Evolutionary conservation across 2,329 filamentous ascomycete species (phyloP).

Genomic region (Calcarisporium arbuscula): DNA sequence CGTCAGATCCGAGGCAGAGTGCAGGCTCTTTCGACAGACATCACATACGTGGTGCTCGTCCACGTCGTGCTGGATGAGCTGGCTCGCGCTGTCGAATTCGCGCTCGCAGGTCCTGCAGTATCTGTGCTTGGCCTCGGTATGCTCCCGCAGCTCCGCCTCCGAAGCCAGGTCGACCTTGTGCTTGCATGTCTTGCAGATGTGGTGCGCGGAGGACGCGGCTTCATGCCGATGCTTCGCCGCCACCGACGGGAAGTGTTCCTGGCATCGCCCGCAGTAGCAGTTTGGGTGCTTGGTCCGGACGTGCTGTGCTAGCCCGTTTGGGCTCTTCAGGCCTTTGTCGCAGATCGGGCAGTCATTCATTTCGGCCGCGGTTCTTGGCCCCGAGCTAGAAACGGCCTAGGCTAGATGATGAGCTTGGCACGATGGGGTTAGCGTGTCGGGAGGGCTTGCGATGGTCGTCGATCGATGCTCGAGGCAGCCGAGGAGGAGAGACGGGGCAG

Average conservation of each 20-base stretch:
- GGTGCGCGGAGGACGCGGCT: conserved; percentile 2
- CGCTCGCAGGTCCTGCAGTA: conserved; percentile 6
- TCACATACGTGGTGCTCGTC: conserved; percentile 13
- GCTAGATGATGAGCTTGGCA: no score
- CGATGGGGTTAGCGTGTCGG: no score
- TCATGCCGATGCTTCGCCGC: conserved; percentile 6
- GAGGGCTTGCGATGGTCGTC: no score
- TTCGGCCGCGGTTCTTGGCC: no score
- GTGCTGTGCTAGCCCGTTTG: no score
- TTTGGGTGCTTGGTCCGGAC: no score
- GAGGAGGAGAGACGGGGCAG: no score
- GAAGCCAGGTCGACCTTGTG: background rate
- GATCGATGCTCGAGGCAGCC: no score
- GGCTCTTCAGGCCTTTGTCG: no score
- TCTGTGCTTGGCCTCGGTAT: conserved; percentile 6
- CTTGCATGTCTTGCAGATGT: conserved; percentile 6
- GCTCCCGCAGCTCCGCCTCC: conserved; percentile 3
- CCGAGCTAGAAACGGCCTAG: no score
- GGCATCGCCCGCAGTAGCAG: conserved; percentile 8
- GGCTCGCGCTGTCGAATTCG: background rate
- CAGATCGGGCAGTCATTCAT: no score
- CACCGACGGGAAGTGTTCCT: conserved; percentile 2
- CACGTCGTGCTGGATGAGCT: conserved; percentile 9
- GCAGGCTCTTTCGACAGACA: conserved; percentile 6
- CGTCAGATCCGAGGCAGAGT: conserved; percentile 8